phyloP scores from a whole-genome alignment of 495 filamentous ascomycete genomes.

The Rostrohypoxylon terebratum region DNA sequence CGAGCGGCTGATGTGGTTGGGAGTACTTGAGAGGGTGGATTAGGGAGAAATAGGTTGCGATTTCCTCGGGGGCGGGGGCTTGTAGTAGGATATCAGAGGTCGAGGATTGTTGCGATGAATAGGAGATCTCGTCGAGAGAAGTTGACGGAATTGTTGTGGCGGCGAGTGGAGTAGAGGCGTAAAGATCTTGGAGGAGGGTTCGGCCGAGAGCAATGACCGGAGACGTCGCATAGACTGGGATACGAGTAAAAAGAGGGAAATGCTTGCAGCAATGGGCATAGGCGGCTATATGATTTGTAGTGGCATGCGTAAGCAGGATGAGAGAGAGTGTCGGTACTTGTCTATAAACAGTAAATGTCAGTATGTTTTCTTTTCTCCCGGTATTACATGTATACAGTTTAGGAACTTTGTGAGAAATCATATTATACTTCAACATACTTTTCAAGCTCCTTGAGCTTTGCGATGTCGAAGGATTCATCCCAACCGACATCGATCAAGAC shows the following conservation, averaged over 20 bases:
- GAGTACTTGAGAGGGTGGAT: conserved; percentile 97
- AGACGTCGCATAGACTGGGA: conserved; percentile 95
- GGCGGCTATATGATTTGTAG: conserved; percentile 87
- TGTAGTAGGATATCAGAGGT: conserved; percentile 75
- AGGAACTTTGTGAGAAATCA: neutral
- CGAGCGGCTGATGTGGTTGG: conserved; percentile 88
- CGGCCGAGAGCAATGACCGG: conserved; percentile 94
- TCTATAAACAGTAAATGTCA: conserved; percentile 57
- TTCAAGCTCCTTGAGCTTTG: conserved; percentile 85
- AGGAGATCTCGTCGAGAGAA: conserved; percentile 76
- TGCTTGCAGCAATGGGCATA: conserved; percentile 98
- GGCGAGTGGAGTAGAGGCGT: conserved; percentile 87
- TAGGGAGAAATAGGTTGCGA: conserved; percentile 88
- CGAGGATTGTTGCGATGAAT: conserved; percentile 63
- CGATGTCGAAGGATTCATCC: conserved; percentile 88
- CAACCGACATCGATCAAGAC: conserved; percentile 95
- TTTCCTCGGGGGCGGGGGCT: conserved; percentile 85
- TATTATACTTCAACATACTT: conserved; percentile 67
- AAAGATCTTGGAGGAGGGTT: conserved; percentile 90
- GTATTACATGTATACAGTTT: neutral
- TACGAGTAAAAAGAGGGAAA: conserved; percentile 88
- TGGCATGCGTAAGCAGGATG: conserved; percentile 95
- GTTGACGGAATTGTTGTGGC: conserved; percentile 78
- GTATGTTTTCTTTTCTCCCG: neutral
- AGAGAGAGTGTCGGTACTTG: conserved; percentile 91